Percentiles rank a stretch among this genome's conserved stretches.
These are phyloP conservation scores for Cladosporium sp. DNA, from an alignment of 2,329 filamentous ascomycete species.

Conservation along the genomic window DNA sequence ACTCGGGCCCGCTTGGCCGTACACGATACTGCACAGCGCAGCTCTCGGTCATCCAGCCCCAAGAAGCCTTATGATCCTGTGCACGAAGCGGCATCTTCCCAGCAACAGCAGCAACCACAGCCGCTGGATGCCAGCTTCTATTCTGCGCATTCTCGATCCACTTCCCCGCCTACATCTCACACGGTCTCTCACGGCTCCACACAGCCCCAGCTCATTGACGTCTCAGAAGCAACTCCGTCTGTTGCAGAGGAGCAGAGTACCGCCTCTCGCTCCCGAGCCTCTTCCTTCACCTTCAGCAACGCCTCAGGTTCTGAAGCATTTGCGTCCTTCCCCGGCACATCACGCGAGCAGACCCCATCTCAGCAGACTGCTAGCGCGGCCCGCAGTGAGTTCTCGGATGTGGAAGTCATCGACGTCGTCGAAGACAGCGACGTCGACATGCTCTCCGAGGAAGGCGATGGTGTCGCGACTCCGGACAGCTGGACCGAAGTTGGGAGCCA, in stretches of 20 bases:
- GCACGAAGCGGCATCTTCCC: conserved; percentile 23
- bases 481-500: conserved; percentile 34
- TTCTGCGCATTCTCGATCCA: conserved; percentile 23
- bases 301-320: conserved; percentile 25
- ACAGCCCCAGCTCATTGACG: conserved; percentile 18
- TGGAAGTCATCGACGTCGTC: conserved; percentile 26
- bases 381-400: conserved; percentile 16
- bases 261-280: conserved; percentile 15
- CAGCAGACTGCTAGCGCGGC: conserved; percentile 11
- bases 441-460: conserved; percentile 27
- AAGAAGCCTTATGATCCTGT: conserved; percentile 22
- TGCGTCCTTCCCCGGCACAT: conserved; percentile 19
- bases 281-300: conserved; percentile 23
- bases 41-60: background rate
- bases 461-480: conserved; percentile 30
- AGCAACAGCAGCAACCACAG: conserved; percentile 12
- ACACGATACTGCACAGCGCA: background rate
- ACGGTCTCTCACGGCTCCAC: conserved; percentile 9
- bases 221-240: conserved; percentile 14
- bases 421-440: conserved; percentile 31
- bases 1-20: conserved; percentile 27
- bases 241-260: conserved; percentile 18
- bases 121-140: conserved; percentile 25
- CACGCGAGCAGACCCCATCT: conserved; percentile 14
- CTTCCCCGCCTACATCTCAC: conserved; percentile 15